Evolutionary conservation across 192 early-diverging fungal genomes (phyloP).

Genomic region (Linnemannia schmuckeri): DNA sequence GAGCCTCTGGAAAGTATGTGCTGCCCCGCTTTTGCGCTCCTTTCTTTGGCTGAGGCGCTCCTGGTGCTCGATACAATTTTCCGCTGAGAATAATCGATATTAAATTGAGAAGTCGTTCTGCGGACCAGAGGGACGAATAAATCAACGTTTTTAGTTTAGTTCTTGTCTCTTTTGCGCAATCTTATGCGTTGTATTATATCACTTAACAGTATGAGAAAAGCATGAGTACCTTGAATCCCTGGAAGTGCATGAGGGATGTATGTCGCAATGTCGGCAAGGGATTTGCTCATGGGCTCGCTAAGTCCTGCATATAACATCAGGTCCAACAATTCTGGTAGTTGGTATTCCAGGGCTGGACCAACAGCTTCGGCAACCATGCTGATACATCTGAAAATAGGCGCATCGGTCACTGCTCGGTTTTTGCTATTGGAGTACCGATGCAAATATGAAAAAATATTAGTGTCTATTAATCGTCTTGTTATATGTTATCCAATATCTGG

Average conservation of each 20-base stretch:
- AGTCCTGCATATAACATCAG: constrained; percentile 92
- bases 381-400: constrained; percentile 84
- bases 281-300: constrained; percentile 80
- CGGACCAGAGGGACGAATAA: neutral
- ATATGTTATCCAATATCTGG: neutral
- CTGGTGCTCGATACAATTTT: constrained; percentile 79
- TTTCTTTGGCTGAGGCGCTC: constrained; percentile 67
- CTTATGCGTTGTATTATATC: neutral
- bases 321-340: constrained; percentile 89
- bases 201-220: neutral
- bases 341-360: constrained; percentile 82
- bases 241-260: constrained; percentile 86
- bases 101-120: constrained; percentile 87
- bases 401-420: constrained; percentile 61
- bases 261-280: constrained; percentile 81
- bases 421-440: constrained; percentile 21
- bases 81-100: constrained; percentile 87
- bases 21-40: constrained; percentile 4
- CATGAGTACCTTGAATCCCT: constrained; percentile 81
- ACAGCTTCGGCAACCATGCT: constrained; percentile 90
- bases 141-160: neutral
- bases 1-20: constrained; percentile 61
- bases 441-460: neutral
- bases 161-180: neutral
- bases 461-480: neutral